These are phyloP conservation scores for Monosporascus sp. DNA, from an alignment of 2,329 filamentous ascomycete genomes.

Conservation along the genomic window DNA sequence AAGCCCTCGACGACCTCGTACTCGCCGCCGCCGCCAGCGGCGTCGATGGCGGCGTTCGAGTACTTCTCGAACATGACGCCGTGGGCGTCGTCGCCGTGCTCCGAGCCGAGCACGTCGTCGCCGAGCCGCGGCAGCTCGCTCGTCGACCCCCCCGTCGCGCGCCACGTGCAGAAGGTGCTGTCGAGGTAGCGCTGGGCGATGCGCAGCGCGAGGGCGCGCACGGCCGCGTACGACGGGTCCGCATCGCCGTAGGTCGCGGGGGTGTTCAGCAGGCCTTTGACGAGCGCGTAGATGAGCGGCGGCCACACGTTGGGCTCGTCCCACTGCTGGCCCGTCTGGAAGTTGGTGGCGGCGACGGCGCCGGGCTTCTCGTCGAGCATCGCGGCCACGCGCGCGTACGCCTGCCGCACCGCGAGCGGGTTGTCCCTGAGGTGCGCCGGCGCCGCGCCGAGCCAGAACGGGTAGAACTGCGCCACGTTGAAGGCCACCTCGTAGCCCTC, in stretches of 20 bases:
- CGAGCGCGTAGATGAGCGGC: conserved; percentile 60
- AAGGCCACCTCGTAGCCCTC: conserved; percentile 54
- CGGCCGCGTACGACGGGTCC: conserved; percentile 48
- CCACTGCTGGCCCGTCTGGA: conserved; percentile 61
- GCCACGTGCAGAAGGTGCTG: conserved; percentile 67
- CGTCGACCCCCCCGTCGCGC: conserved; percentile 60
- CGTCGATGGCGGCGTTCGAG: conserved; percentile 53
- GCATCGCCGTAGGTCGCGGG: conserved; percentile 49
- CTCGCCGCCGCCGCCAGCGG: conserved; percentile 60
- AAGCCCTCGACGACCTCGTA: conserved; percentile 67
- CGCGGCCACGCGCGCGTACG: conserved; percentile 47
- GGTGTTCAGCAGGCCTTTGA: conserved; percentile 56
- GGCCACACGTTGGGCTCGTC: conserved; percentile 69
- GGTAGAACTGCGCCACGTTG: conserved; percentile 57
- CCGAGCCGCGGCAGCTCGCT: conserved; percentile 44
- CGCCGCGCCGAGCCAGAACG: conserved; percentile 65
- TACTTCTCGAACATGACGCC: conserved; percentile 72
- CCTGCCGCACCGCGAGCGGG: conserved; percentile 50
- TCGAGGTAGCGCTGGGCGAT: conserved; percentile 64
- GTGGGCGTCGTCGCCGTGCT: conserved; percentile 29
- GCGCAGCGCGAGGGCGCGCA: conserved; percentile 51
- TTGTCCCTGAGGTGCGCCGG: conserved; percentile 52
- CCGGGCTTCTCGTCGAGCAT: conserved; percentile 50
- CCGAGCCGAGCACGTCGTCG: conserved; percentile 31
- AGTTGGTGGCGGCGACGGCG: conserved; percentile 59